Conservation (phyloP, 768 basidiomycete genomes). For the Lactifluus piperatus region DNA sequence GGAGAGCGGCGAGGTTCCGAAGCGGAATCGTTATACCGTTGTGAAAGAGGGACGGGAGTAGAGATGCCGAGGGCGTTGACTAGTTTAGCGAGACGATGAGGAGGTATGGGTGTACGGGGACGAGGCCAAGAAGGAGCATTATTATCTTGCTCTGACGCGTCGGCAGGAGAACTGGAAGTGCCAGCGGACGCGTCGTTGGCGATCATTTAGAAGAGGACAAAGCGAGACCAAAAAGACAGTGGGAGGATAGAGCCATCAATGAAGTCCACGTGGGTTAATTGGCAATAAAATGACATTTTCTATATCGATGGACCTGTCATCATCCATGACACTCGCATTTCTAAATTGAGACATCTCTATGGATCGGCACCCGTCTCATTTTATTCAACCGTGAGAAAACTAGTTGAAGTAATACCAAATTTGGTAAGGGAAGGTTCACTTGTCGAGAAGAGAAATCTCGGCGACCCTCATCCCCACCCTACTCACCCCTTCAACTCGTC, state of each 20-base stretch:
- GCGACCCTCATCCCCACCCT: no score
- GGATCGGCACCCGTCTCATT: background rate
- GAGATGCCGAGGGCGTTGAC: conserved; percentile 82
- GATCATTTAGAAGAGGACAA: background rate
- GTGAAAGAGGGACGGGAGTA: conserved; percentile 54
- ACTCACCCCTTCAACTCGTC: background rate
- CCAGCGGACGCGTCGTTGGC: background rate
- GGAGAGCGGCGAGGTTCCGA: conserved; percentile 26
- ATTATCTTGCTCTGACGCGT: conserved; percentile 2
- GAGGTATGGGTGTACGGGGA: conserved; percentile 64
- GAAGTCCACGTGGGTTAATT: no score
- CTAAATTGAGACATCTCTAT: background rate
- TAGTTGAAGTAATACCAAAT: no score
- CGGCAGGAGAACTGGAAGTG: background rate
- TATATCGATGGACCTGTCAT: no score
- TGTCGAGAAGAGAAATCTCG: no score
- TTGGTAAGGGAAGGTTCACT: no score
- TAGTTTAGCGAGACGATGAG: conserved; percentile 69
- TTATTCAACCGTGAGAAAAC: background rate
- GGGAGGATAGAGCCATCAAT: no score
- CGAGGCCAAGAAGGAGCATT: conserved; percentile 42
- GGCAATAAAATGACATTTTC: no score
- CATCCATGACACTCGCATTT: conserved; percentile 8
- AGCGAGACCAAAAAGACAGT: no score
- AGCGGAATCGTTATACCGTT: conserved; percentile 3